Conservation (phyloP, 1,284 basidiomycete genomes). For the Apiotrichum laibachii region DNA sequence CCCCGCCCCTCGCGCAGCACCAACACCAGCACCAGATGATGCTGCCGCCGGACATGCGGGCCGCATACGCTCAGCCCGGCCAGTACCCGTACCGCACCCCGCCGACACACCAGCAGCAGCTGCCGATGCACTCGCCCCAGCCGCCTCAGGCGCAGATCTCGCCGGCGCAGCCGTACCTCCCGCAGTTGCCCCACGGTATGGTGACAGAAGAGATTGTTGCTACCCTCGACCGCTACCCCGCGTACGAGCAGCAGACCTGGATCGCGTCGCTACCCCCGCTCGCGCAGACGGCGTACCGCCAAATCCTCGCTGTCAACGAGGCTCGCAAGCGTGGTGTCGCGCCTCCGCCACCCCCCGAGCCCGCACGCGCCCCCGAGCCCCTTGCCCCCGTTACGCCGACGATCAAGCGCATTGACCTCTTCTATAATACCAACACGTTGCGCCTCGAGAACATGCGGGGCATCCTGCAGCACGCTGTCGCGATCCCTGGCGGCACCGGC, state of each 20-base stretch:
- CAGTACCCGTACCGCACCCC: neutral
- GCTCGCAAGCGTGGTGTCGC: constrained; percentile 30
- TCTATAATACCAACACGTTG: constrained; percentile 26
- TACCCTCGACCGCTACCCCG: constrained; percentile 40
- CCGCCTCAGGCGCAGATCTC: neutral
- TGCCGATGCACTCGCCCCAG: constrained; percentile 3
- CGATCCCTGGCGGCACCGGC: constrained; percentile 32
- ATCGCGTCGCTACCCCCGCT: constrained; percentile 33
- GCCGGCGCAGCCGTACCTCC: constrained; percentile 24
- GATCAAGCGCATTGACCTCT: constrained; percentile 22
- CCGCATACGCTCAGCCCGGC: neutral
- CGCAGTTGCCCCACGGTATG: constrained; percentile 40
- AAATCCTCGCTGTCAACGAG: constrained; percentile 34
- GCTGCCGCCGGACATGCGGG: constrained; percentile 8
- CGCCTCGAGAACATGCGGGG: constrained; percentile 43
- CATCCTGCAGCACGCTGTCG: constrained; percentile 43
- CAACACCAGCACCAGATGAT: constrained; percentile 2
- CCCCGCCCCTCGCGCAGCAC: constrained; percentile 1
- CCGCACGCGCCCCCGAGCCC: constrained; percentile 1
- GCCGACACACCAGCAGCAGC: neutral
- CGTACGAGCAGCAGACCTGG: constrained; percentile 45
- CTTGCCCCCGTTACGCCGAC: constrained; percentile 1
- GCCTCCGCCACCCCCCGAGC: neutral
- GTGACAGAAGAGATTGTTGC: constrained; percentile 47
- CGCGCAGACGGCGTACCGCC: constrained; percentile 34